Evolutionary conservation across 1,284 basidiomycete species (phyloP), one percentile per base, ranked within the genome.

Genomic region (Microbotryomycetes sp.): DNA sequence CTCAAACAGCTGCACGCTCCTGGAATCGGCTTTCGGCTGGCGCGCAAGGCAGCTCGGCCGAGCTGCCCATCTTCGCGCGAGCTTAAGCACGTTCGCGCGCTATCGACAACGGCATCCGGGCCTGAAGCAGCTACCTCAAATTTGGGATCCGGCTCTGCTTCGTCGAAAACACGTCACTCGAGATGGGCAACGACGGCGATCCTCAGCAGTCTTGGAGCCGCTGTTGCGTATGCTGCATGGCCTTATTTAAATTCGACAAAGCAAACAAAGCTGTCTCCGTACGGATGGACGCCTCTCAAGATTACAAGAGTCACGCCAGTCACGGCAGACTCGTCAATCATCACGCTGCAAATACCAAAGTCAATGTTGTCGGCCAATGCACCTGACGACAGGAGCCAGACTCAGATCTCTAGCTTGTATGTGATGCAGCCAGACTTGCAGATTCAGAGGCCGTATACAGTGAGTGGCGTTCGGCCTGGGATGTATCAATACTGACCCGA

Each of bases 381-480:
- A 26, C 31, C 29, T 18, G 7, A 27, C 21, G 1, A 53, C 54
- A 67, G 5, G 56, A 64, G 3, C 73, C 75, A 28, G 64, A 73
- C 45, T 41, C 79, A 86, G 4, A 82, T 90, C 60, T 88, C 84
- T 81, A 86, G 86, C 29, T 76, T 91, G 21, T 90, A 81, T 72
- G 79, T 91, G 72, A 90, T 90, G 69, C 87, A 91, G 71, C 85
- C 86, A 64, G 88, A 89, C 67, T 87, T 91, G 23, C 89, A 91
- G 74, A 87, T 91, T n/a, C 88, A 91, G 72, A 76, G 89, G 54
- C 83, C 88, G 3, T 91, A 89, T 72, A 91, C 89, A 2, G 66
- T 68, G 41, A 50, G 48, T 16, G 1, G 5, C 3, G 1, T 2
- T 0, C 5, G 45, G 11, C 3, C 35, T 18, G n/a, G n/a, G n/a